Evolutionary conservation across 2,329 filamentous ascomycete species (phyloP), one percentile per base, ranked within the genome.

Genomic region (Alternaria gansuensis): DNA sequence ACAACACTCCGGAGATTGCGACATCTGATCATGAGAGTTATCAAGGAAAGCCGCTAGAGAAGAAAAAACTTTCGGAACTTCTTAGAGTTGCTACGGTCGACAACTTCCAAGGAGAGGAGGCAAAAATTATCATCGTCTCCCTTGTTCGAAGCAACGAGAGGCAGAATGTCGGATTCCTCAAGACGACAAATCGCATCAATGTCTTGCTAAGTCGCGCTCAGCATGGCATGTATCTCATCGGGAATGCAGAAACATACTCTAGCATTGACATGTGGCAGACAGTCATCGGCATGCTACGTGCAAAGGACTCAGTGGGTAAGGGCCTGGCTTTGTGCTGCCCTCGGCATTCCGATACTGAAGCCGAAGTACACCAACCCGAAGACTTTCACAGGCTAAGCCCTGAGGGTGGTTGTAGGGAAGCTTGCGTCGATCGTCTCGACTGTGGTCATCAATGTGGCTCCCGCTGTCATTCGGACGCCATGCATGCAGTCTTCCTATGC

Each of bases 21-120:
- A 0, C 26, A 41, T 5, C 28, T 21, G n/a, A 36, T 3, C 9
- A 49, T 28, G 54, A 61, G 4, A 8, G 45, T 10, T 48, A 68
- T n/a, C 57, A 49, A 5, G 57, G 58, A 14, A 63, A 51, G 21
- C 63, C 65, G 5, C 34, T 74, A 0, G 57, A 67, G n/a, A 71
- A 67, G 59, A 73, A 65, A 17, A 59, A 64, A 9, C 51, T 72
- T 5, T 60, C 51, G 14, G 67, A 74, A 4, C 17, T 69, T 5
- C 49, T 74, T 2, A 46, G 71, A 4, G 74, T 89, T 0, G 87
- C 88, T 0, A 92, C 88, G 0, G 84, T 92, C 0, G 88, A 91
- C 71, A 93, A 92, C 63, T 93, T 91, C 54, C 89, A 93, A 66
- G 90, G 90, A 0, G 90, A 93, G 69, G 90, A 93, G 67, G 87